These are phyloP conservation scores for Paracamarosporium sp. DNA, from an alignment of 2,329 filamentous ascomycete species.

Conservation along the genomic window DNA sequence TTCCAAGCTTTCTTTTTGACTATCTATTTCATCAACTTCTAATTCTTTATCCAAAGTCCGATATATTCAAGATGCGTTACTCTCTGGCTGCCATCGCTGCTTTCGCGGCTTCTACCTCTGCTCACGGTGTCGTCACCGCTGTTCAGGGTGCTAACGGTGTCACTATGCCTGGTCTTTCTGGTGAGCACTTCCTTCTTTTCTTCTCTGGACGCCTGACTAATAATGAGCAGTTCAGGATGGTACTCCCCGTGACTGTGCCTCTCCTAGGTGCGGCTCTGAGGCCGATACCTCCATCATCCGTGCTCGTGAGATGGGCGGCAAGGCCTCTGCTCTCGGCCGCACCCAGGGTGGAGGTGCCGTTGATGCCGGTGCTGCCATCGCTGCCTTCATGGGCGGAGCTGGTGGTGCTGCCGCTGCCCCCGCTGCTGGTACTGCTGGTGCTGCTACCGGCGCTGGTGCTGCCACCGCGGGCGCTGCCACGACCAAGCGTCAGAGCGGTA, in stretches of 20 bases:
- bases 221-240: constrained; percentile 63
- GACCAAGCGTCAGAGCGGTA: constrained; percentile 30
- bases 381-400: constrained; percentile 62
- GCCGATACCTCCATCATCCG: constrained; percentile 75
- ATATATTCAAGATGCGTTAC: constrained; percentile 55
- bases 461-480: constrained; percentile 7
- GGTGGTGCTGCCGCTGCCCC: constrained; percentile 60
- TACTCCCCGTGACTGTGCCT: constrained; percentile 71
- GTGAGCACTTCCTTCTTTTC: constrained; percentile 36
- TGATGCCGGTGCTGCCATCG: constrained; percentile 63
- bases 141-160: constrained; percentile 68
- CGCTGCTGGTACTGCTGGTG: constrained; percentile 51
- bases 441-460: not conserved
- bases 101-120: constrained; percentile 56
- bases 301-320: constrained; percentile 62
- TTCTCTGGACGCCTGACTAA: constrained; percentile 12
- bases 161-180: constrained; percentile 66
- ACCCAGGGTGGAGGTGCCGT: constrained; percentile 67
- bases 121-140: constrained; percentile 65
- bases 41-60: constrained; percentile 13
- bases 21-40: constrained; percentile 8
- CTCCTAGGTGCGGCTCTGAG: constrained; percentile 68
- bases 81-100: constrained; percentile 55
- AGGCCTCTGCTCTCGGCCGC: constrained; percentile 68
- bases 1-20: constrained; percentile 1